Evolutionary conservation across 2,329 filamentous ascomycete genomes (phyloP).

Genomic region (Cyclaneusma minus): DNA sequence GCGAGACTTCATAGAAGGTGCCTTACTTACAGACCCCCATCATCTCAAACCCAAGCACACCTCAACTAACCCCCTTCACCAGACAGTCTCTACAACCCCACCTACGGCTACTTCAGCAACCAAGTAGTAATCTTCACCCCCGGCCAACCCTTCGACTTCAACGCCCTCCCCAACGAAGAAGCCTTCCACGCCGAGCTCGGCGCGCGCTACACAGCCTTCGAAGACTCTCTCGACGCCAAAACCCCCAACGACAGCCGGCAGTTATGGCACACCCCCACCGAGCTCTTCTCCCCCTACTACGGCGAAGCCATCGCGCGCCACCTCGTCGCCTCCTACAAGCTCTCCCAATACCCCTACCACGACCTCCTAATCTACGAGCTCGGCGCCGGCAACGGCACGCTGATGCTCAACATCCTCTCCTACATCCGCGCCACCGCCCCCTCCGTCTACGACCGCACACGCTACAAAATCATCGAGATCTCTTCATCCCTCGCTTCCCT

Average conservation of each 20-base stretch:
- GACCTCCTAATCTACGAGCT: slow-evolving; percentile 98
- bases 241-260: slow-evolving; percentile 60
- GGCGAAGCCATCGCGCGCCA: slow-evolving; percentile 96
- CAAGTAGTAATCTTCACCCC: slow-evolving; percentile 93
- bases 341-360: slow-evolving; percentile 86
- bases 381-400: slow-evolving; percentile 89
- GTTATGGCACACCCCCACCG: slow-evolving; percentile 96
- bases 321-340: slow-evolving; percentile 87
- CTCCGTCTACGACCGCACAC: slow-evolving; percentile 83
- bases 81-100: slow-evolving; percentile 90
- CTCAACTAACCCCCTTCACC: slow-evolving; percentile 8
- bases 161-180: slow-evolving; percentile 62
- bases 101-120: slow-evolving; percentile 93
- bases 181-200: slow-evolving; percentile 68
- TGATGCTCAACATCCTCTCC: slow-evolving; percentile 97
- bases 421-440: slow-evolving; percentile 84
- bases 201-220: slow-evolving; percentile 74
- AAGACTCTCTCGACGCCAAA: slow-evolving; percentile 66
- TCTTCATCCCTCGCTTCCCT: slow-evolving; percentile 64
- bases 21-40: slow-evolving; percentile 8
- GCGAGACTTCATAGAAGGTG: slow-evolving; percentile 92
- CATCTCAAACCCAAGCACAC: neutral
- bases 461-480: slow-evolving; percentile 94
- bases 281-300: slow-evolving; percentile 92
- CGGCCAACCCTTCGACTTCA: slow-evolving; percentile 83